A percentile compares a stretch with the other conserved stretches of the same genome.
phyloP scores from a whole-genome alignment of 345 rosid species.

The Viola odorata region DNA sequence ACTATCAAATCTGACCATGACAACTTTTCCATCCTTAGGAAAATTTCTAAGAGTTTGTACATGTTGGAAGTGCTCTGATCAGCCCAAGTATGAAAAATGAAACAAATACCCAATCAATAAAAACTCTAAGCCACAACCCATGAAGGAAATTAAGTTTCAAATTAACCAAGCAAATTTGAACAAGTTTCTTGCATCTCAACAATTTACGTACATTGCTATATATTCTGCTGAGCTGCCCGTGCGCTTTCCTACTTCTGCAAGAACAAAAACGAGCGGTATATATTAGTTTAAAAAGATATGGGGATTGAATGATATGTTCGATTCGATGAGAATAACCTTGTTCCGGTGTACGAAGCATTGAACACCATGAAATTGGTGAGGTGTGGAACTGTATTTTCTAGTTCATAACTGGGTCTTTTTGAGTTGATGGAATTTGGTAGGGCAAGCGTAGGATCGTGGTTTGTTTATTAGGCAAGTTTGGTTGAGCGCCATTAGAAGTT shows the following conservation, averaged over 20 bases:
- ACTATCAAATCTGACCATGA: constrained; percentile 63
- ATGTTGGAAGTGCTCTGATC: constrained; percentile 35
- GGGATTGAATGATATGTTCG: neutral
- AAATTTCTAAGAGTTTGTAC: constrained; percentile 52
- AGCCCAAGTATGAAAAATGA: constrained; percentile 20
- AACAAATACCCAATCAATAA: constrained; percentile 9
- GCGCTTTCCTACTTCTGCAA: constrained; percentile 19
- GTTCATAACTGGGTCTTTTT: no score
- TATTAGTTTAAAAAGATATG: neutral
- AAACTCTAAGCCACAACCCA: constrained; percentile 10
- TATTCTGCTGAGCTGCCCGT: constrained; percentile 17
- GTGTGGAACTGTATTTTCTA: neutral
- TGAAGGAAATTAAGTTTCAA: neutral
- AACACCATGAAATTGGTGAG: constrained; percentile 1
- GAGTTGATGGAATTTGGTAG: no score
- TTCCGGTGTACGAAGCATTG: constrained; percentile 23
- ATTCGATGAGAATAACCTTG: constrained; percentile 22
- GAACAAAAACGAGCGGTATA: constrained; percentile 1
- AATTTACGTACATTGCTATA: constrained; percentile 21
- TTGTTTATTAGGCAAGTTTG: no score
- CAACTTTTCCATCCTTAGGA: constrained; percentile 50
- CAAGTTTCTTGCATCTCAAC: neutral
- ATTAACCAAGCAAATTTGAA: neutral
- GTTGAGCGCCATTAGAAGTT: no score
- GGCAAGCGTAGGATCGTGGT: no score